These are phyloP conservation scores for Akanthomyces dipterigenus DNA, from an alignment of 2,329 filamentous ascomycete species.

Conservation along the genomic window DNA sequence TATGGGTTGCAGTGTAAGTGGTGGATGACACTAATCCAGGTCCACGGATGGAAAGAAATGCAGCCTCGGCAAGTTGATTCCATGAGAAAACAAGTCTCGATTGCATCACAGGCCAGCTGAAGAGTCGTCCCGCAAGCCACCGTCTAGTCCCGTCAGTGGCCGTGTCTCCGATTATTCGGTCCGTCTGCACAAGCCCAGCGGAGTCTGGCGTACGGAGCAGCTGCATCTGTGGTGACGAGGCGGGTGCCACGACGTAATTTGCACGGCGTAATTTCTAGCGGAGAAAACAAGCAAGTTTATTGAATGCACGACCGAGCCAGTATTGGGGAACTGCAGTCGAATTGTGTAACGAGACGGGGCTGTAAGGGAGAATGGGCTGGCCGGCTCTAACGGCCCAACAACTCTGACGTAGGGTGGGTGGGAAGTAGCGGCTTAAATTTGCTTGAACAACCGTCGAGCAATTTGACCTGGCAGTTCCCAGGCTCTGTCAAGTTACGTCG, in stretches of 20 bases:
- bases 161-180: neutral
- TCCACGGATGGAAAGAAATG: neutral
- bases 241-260: neutral
- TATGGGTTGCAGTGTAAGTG: neutral
- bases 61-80: neutral
- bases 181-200: neutral
- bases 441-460: too few relatives aligned
- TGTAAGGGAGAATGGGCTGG: too few relatives aligned
- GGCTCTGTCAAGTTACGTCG: too few relatives aligned
- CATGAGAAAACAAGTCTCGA: neutral
- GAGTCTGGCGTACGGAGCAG: neutral
- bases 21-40: neutral
- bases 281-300: neutral
- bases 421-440: too few relatives aligned
- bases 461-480: too few relatives aligned
- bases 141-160: neutral
- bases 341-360: neutral
- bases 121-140: neutral
- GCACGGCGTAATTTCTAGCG: too few relatives aligned
- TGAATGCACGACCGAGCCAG: neutral
- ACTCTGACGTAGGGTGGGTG: neutral
- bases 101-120: constrained; percentile 2
- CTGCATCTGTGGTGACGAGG: neutral
- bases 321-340: neutral
- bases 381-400: neutral